These are phyloP conservation scores for Paspalum vaginatum DNA, from an alignment of 176 grass and related monocot species.

Conservation along the genomic window DNA sequence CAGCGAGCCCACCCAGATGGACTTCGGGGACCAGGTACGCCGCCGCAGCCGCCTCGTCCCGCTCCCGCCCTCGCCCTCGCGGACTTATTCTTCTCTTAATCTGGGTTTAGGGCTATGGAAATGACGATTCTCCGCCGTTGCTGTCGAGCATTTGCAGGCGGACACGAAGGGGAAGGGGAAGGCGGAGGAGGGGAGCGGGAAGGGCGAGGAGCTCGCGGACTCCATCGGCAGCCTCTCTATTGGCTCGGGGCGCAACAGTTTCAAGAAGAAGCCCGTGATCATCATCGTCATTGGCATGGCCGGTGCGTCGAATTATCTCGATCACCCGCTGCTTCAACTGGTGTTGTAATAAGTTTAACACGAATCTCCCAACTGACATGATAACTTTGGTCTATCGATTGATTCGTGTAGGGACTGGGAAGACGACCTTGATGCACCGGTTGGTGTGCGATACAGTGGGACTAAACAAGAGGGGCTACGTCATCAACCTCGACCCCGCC, in stretches of 20 bases:
- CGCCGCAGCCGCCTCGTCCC: constrained; percentile 16
- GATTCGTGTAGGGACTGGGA: constrained; percentile 69
- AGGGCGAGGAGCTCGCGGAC: constrained; percentile 67
- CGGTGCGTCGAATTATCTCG: constrained; percentile 43
- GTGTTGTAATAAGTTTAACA: too few species aligned
- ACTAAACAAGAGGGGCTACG: constrained; percentile 75
- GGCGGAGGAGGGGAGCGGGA: constrained; percentile 45
- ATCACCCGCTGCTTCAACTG: too few species aligned
- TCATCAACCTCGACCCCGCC: constrained; percentile 87
- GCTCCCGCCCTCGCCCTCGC: not conserved
- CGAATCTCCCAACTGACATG: not conserved
- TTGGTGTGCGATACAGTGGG: constrained; percentile 71
- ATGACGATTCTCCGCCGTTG: not conserved
- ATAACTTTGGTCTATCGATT: not conserved
- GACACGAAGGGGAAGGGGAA: constrained; percentile 47
- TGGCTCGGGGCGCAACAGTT: constrained; percentile 43
- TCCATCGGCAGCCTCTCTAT: constrained; percentile 79
- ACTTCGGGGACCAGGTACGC: constrained; percentile 52
- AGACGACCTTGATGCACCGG: constrained; percentile 88
- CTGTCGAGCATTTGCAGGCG: constrained; percentile 25
- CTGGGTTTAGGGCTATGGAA: not conserved
- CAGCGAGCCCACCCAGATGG: constrained; percentile 48
- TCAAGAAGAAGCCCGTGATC: constrained; percentile 93
- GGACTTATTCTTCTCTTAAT: not conserved
- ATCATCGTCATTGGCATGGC: constrained; percentile 94